A percentile compares a stretch with the other conserved stretches of the same genome.
Evolutionary conservation across 768 basidiomycete genomes (phyloP).

Genomic region (Paxillus involutus): DNA sequence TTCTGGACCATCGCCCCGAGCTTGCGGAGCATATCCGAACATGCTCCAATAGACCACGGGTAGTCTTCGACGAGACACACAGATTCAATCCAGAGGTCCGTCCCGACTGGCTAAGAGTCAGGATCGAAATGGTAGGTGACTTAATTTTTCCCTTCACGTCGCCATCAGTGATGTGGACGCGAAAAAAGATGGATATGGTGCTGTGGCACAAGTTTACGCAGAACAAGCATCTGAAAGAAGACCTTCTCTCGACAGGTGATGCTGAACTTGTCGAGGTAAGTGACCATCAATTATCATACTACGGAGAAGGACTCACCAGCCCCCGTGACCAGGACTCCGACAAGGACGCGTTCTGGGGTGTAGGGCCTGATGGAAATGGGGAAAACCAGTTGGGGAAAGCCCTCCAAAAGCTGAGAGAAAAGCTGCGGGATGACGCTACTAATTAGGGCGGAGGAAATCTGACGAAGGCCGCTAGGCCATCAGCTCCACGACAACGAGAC

Average conservation of each 20-base stretch:
- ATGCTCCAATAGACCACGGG: conserved; percentile 31
- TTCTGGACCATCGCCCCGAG: conserved; percentile 34
- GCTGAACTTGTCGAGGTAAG: conserved; percentile 41
- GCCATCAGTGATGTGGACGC: neutral
- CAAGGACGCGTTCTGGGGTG: conserved; percentile 43
- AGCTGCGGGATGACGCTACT: conserved; percentile 25
- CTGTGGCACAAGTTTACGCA: conserved; percentile 41
- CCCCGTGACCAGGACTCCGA: conserved; percentile 22
- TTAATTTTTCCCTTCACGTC: neutral
- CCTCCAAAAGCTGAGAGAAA: conserved; percentile 36
- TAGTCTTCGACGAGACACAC: conserved; percentile 35
- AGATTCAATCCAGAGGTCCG: conserved; percentile 37
- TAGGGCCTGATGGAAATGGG: conserved; percentile 37
- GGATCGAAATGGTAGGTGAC: conserved; percentile 31
- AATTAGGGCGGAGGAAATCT: neutral
- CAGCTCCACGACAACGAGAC: conserved; percentile 7
- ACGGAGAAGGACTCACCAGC: conserved; percentile 12
- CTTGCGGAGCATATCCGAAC: conserved; percentile 35
- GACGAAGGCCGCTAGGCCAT: conserved; percentile 16
- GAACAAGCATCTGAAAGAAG: conserved; percentile 33
- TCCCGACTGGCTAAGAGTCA: conserved; percentile 33
- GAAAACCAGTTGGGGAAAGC: conserved; percentile 43
- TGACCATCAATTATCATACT: conserved; percentile 7
- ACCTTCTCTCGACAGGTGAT: conserved; percentile 38
- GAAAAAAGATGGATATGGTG: conserved; percentile 38